Base-by-base conservation (phyloP, 2,329 filamentous ascomycete species). In the Colletotrichum coccodes region DNA sequence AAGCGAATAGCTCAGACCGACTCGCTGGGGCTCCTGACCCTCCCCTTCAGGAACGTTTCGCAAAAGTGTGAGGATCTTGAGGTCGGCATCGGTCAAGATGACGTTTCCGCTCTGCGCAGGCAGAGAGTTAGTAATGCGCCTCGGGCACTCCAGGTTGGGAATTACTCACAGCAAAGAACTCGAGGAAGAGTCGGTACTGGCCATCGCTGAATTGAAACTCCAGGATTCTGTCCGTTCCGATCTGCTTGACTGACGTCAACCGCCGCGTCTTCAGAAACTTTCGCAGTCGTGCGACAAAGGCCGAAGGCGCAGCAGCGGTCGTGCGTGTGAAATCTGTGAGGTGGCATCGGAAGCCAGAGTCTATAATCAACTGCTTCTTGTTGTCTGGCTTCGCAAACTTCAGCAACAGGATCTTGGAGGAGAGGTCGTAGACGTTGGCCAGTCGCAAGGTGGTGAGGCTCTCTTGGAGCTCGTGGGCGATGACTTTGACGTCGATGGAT, bases 341-440 rank as follows among this genome's bases (percentile, higher is more conserved):
- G 78, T 99, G 96, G 80, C 94, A 97, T 77, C 96, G 94, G 80
- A 99, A 99, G 34, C 96, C 96, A 1, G 94, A 96, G 79, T 99
- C 96, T 75, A 99, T 90, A 59, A 99, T 86, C 32, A 99, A 86
- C 79, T 98, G 95, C 78, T 96, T 92, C 80, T 95, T 94, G 73
- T 91, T 88, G 76, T 95, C 91, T 49, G 95, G 94, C 79, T 96
- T 97, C 63, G 94, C 91, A 77, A 99, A 96, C 78, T 98, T 98
- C 80, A 99, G 88, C 30, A 98, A 90, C 77, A 98, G 94, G 76
- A 98, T 98, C 77, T 95, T 94, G 72, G 94, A 94, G 71, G 94
- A 97, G 68, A 99, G 89, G 79, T 99, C 96, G 83, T 99, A 98
- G 79, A 98, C 91, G 78, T 99, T 99, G 71, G 93, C 90, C 58